phyloP scores from a whole-genome alignment of 345 rosid genomes.

The Nephelium lappaceum region DNA sequence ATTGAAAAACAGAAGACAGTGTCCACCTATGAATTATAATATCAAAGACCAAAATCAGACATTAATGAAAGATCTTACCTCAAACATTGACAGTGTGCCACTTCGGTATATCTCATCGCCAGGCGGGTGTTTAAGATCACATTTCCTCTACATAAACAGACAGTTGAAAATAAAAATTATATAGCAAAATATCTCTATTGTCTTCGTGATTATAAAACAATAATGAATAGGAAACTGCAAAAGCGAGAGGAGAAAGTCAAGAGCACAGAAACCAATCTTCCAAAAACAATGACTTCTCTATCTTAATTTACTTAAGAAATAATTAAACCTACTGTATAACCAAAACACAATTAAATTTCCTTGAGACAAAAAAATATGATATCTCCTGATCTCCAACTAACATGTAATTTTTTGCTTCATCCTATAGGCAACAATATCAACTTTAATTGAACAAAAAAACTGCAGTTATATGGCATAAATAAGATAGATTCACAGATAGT shows the following conservation, averaged over 20 bases:
- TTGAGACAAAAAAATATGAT: background rate
- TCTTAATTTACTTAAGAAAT: background rate
- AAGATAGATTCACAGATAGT: background rate
- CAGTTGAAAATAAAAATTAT: constrained; percentile 11
- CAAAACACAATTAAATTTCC: background rate
- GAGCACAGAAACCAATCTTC: background rate
- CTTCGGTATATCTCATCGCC: constrained; percentile 99
- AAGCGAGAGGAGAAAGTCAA: background rate
- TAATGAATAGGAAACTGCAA: background rate
- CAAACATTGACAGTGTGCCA: constrained; percentile 98
- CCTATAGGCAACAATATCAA: background rate
- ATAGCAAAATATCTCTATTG: background rate
- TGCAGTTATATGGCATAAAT: background rate
- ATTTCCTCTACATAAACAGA: constrained; percentile 61
- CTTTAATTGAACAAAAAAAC: no score
- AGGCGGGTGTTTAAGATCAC: constrained; percentile 98
- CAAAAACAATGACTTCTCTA: background rate
- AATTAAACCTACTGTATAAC: background rate
- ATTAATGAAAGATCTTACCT: constrained; percentile 48
- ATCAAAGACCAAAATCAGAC: background rate
- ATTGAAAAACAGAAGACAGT: background rate
- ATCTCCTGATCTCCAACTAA: background rate
- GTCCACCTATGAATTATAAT: background rate
- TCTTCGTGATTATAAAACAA: background rate
- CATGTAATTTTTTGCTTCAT: background rate